Base-by-base conservation (phyloP, 768 basidiomycete genomes). In the Rubroboletus pulcherrimus region DNA sequence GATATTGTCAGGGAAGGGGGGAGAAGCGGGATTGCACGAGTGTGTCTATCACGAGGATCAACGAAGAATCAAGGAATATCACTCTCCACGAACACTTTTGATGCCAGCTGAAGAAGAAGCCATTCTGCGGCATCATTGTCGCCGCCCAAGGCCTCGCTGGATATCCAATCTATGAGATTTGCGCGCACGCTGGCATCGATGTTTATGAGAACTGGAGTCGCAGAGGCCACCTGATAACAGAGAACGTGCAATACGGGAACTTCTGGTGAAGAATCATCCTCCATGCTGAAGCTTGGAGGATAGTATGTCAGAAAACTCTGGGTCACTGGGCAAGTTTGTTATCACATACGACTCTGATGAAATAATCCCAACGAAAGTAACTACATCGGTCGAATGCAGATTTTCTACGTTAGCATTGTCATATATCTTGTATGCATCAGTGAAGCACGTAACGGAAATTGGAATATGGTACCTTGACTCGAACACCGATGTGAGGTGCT, bases 201-300 rank as follows among this genome's bases (percentile, higher is more conserved):
- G 53, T 49, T 42, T 59, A 51, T 24, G 55, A 56, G 45, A 19
- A 21, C 31, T 24, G 34, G 24, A 10, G 5, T 49, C 19, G 48
- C n/a, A 14, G 63, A 30, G 5, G 47, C 51, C 14, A 43, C 50
- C 33, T 55, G 51, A 51, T 60, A 63, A 65, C 84, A 90, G 0
- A 91, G 73, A 34, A 87, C 83, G 66, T 91, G 89, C 1, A 91
- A 74, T 0, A 86, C 87, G 1, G 87, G 84, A 2, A 86, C 82
- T 31, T 75, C 66, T 0, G 62, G 56, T 0, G 71, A 63, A 4
- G 74, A 54, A 0, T 71, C 66, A 4, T 73, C 63, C 42, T 83
- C 81, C 29, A 69, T 57, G 53, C 71, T 71, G 37, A 74, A 53
- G 19, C 72, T 83, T 62, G 19, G 74, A 21, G 33, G 29, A 33